These are phyloP conservation scores for Orobanche coerulescens DNA, from an alignment of 257 asterid species.

Conservation along the genomic window DNA sequence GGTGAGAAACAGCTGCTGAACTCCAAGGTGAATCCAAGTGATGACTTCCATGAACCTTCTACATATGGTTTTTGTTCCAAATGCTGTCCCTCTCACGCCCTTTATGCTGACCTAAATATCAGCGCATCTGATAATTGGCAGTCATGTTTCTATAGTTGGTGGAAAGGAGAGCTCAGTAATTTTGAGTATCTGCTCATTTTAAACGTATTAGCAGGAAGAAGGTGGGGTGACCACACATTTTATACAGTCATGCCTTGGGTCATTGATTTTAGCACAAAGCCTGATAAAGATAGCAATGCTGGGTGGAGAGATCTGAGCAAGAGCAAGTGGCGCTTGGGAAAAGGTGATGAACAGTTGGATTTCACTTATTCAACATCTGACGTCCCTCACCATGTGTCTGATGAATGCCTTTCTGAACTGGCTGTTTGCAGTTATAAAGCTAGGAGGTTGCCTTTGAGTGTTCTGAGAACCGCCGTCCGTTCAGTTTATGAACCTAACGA, in stretches of 20 bases:
- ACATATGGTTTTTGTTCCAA: slow-evolving; percentile 34
- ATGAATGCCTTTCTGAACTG: slow-evolving; percentile 93
- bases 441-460: slow-evolving; percentile 83
- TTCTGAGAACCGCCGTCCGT: slow-evolving; percentile 79
- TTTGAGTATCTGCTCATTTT: slow-evolving; percentile 84
- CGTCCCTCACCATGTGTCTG: slow-evolving; percentile 93
- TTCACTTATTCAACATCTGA: slow-evolving; percentile 95
- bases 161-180: slow-evolving; percentile 85
- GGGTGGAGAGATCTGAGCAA: slow-evolving; percentile 95
- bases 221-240: slow-evolving; percentile 97
- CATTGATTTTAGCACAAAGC: slow-evolving; percentile 69
- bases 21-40: slow-evolving; percentile 29
- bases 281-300: slow-evolving; percentile 50
- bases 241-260: slow-evolving; percentile 94
- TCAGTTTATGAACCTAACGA: slow-evolving; percentile 99
- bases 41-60: slow-evolving; percentile 24
- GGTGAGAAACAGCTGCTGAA: slow-evolving; percentile 39
- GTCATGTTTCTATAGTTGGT: slow-evolving; percentile 72
- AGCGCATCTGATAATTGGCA: slow-evolving; percentile 55
- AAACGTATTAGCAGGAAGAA: slow-evolving; percentile 84
- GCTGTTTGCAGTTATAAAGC: slow-evolving; percentile 99
- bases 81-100: slow-evolving; percentile 50
- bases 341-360: slow-evolving; percentile 97
- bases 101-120: slow-evolving; percentile 56
- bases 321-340: slow-evolving; percentile 98